phyloP scores from a whole-genome alignment of 2,329 filamentous ascomycete genomes.

The Aureobasidium sp. region DNA sequence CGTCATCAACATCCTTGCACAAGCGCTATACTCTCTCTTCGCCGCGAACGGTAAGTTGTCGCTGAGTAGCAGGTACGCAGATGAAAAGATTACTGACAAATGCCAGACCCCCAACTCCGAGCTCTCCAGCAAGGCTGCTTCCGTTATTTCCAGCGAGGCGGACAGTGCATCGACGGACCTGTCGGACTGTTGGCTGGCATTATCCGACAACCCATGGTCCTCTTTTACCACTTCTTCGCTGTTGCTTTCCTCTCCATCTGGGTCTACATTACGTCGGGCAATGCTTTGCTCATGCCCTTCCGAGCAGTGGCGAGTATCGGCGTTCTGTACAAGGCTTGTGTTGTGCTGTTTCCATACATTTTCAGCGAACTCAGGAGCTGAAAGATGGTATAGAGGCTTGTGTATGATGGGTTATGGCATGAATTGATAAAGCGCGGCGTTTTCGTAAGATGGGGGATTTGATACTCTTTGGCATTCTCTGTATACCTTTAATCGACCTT shows the following conservation, averaged over 20 bases:
- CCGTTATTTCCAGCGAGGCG: constrained; percentile 71
- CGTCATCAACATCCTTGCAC: constrained; percentile 96
- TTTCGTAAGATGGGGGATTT: neutral
- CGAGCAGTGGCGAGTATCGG: constrained; percentile 31
- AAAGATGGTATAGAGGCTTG: neutral
- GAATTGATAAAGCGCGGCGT: constrained; percentile 9
- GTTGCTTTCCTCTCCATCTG: constrained; percentile 86
- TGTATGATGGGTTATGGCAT: neutral
- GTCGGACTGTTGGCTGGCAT: constrained; percentile 74
- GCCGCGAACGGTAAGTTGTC: constrained; percentile 57
- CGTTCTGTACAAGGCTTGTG: constrained; percentile 44
- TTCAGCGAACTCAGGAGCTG: constrained; percentile 27
- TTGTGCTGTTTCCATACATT: constrained; percentile 45
- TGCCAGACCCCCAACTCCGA: constrained; percentile 56
- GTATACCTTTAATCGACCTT: neutral
- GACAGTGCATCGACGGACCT: constrained; percentile 66
- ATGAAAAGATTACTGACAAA: neutral
- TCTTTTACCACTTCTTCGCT: constrained; percentile 89
- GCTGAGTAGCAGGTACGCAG: constrained; percentile 11
- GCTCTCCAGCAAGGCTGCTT: constrained; percentile 87
- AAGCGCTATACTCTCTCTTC: constrained; percentile 86
- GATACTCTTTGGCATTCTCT: neutral
- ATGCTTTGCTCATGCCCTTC: constrained; percentile 30
- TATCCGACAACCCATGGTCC: constrained; percentile 63
- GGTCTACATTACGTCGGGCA: constrained; percentile 47